Conservation (phyloP, 208 protist genomes). For the Histomonas meleagridis region DNA sequence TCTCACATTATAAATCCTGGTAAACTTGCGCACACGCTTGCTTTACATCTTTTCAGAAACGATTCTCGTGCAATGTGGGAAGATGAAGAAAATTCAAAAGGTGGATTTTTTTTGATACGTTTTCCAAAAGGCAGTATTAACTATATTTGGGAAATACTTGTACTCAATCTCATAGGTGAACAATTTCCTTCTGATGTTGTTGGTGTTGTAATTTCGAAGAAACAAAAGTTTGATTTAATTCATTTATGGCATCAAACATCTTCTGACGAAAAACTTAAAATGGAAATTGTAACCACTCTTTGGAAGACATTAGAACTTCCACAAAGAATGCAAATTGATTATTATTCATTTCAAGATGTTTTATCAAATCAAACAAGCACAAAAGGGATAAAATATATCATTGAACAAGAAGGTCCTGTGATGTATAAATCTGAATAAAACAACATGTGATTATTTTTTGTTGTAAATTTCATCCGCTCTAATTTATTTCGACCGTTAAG, state of each 20-base stretch:
- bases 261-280: background rate
- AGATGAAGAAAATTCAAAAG: slow-evolving; percentile 25
- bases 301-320: background rate
- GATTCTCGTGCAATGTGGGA: background rate
- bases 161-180: slow-evolving; percentile 18
- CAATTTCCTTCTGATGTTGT: background rate
- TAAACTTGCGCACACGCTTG: background rate
- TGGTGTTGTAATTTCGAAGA: background rate
- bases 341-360: background rate
- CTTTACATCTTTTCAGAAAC: background rate
- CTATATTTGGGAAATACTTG: background rate
- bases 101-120: background rate
- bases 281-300: background rate
- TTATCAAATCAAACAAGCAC: too few relatives aligned
- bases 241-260: background rate
- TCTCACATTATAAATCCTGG: slow-evolving; percentile 9
- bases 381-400: background rate
- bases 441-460: too few relatives aligned
- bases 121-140: background rate
- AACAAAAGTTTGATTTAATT: background rate
- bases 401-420: background rate
- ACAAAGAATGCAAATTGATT: background rate
- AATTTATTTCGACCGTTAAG: too few relatives aligned
- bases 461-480: too few relatives aligned
- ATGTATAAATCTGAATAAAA: too few relatives aligned